Base-by-base conservation (phyloP, 768 basidiomycete genomes). In the Tricholoma furcatifolium region DNA sequence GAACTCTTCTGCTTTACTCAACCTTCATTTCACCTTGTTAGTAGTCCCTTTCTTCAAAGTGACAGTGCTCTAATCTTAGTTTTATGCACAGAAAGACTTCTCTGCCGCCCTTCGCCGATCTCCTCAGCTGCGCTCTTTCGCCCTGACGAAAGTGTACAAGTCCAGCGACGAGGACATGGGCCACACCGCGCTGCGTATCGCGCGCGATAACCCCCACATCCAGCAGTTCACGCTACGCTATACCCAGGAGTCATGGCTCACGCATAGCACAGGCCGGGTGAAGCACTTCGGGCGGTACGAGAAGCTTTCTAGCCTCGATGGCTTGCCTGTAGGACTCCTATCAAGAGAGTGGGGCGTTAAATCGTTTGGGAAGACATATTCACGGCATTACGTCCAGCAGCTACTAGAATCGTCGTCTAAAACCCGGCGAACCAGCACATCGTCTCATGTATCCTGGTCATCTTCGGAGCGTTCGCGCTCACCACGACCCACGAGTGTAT, bases 191-290 rank as follows among this genome's bases (percentile, higher is more conserved):
- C 53, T 56, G 7, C 67, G 64, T 8, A 59, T 74, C 38, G 65
- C 60, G 7, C 60, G 58, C 18, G 64, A 70, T 30, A 72, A 71
- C 46, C 71, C 67, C 0, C 62, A 63, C 44, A 53, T 74, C 20
- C 58, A 65, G 31, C 56, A 43, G 6, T 72, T 74, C 50, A 65
- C 62, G 0, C 60, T 74, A 2, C 62, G 68, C 21, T 67, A 65
- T 52, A 65, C 70, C 1, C 62, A 66, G 40, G 71, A 71, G 45
- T 63, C 67, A 1, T 74, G 73, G 73, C 66, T 68, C 34, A 68
- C 68, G n/a, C 61, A 67, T 32, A 63, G 59, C 20, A 60, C 65
- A 6, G 67, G 70, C 10, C 66, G 68, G 27, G 48, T 69, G 38
- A 68, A 62, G 56, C 66, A 70, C 36, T 56, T 69, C 41, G 71